Evolutionary conservation across 345 rosid genomes (phyloP), one percentile per base, ranked within the genome.

Genomic region (Boechera divaricarpa): DNA sequence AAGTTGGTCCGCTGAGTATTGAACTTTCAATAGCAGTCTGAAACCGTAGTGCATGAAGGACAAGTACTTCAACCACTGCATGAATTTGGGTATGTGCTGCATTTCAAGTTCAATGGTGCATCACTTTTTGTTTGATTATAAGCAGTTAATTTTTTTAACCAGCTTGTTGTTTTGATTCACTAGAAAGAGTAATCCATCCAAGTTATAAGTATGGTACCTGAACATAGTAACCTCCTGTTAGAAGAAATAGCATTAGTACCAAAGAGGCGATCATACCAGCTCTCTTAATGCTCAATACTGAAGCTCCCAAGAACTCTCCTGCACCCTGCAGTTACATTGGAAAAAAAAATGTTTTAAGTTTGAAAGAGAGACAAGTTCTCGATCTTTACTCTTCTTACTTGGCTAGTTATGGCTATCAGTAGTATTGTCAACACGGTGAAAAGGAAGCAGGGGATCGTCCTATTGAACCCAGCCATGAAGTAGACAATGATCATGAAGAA

Each of bases 211-310:
- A 53, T 7, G 89, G 87, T 82, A 94, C 97, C 96, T 94, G 98
- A 41, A 92, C 96, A 69, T 95, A 91, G 83, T 92, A 92, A n/a
- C 99, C 98, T 79, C 96, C 98, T 2, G 96, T 95, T 70, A 95
- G 93, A 76, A 92, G 96, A 82, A 92, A 92, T 47, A 90, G 51
- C 98, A 92, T 93, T 51, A 95, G 81, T 15, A 93, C 74, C 79
- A 92, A 82, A 41, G 99, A 95, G 48, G 98, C 93, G 52, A 87
- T 86, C 94, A 91, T 91, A 45, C 98, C 97, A 9, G 97, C 94
- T 76, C 94, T 85, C 80, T 88, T 95, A 53, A 92, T 87, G 77
- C 91, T 91, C 84, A 92, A 77, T 48, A 90, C 87, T n/a, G 94
- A 87, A 54, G 99, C 98, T 31, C 99, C 99, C 57, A 90, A 87